Evolutionary conservation across 106 monocot species (phyloP), one percentile per base, ranked within the genome.

Genomic region (Acorus gramineus): DNA sequence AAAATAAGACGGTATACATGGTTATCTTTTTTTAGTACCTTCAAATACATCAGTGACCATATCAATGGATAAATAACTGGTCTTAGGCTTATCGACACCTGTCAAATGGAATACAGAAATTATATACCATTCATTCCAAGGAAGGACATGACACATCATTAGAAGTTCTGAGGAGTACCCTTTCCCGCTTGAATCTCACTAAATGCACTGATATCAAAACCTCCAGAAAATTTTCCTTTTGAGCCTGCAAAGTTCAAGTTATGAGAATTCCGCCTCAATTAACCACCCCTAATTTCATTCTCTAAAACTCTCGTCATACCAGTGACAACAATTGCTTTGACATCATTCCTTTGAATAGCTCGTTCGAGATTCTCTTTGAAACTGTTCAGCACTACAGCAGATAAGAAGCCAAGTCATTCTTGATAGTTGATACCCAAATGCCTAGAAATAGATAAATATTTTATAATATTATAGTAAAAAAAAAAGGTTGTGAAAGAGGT

Each of bases 181-280:
- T 82, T 82, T 63, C 82, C 84, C 47, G 63, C 80, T 56, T 87
- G 78, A 77, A 85, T 42, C 42, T 44, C 73, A 58, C 81, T 62
- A 71, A 96, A 96, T 42, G 82, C 80, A 80, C 49, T 79, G 62
- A 96, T 96, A 77, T 91, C 95, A 81, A 90, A 87, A 62, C 95
- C 95, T 68, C 87, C 90, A 6, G 95, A 96, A 71, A 96, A 96
- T 45, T 85, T 91, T 11, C 81, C 85, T 67, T 70, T 72, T 63
- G 80, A 76, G 56, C 92, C 92, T 92, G 71, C 54, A 49, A 55
- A 75, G 68, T 73, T 11, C 66, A 52, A 69, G 43, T 3, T 53
- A 50, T 47, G 10, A 67, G 60, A 47, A 43, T 53, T 52, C 52
- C 4, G 9, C 11, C 46, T 6, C 51, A 2, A 75, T 46, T 42